Evolutionary conservation across 2,329 filamentous ascomycete genomes (phyloP).

Genomic region (Colletotrichum sp.): DNA sequence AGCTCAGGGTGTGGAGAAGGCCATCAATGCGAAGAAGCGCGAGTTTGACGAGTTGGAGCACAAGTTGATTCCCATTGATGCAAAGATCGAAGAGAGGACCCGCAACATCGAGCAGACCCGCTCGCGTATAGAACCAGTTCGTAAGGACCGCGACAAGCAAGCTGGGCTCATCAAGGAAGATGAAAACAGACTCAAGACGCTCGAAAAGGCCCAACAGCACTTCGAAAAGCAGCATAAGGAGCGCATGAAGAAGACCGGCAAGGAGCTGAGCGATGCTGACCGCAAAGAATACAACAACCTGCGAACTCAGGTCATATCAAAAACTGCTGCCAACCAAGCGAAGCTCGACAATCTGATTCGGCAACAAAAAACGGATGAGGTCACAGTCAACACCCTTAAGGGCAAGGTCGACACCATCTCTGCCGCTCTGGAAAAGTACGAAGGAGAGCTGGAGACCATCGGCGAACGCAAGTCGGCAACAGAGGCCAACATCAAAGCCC

Average conservation of each 20-base stretch:
- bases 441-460: conserved; percentile 72
- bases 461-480: conserved; percentile 70
- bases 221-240: conserved; percentile 90
- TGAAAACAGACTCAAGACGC: conserved; percentile 78
- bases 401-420: conserved; percentile 84
- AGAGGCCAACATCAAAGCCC: conserved; percentile 67
- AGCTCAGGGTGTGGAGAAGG: conserved; percentile 81
- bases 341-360: conserved; percentile 87
- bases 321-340: conserved; percentile 79
- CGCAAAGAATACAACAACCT: conserved; percentile 88
- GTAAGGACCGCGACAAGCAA: conserved; percentile 79
- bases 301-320: conserved; percentile 82
- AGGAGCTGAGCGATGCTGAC: conserved; percentile 83
- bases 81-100: conserved; percentile 84
- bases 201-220: conserved; percentile 88
- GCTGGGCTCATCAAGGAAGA: conserved; percentile 71
- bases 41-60: conserved; percentile 87
- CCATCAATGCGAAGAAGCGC: conserved; percentile 85
- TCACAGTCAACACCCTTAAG: conserved; percentile 87
- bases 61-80: conserved; percentile 84
- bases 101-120: conserved; percentile 73
- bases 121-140: conserved; percentile 71
- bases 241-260: conserved; percentile 84
- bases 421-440: conserved; percentile 74
- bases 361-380: conserved; percentile 89